Base-by-base conservation (phyloP, 768 basidiomycete genomes). In the Sistotremastrum suecicum region DNA sequence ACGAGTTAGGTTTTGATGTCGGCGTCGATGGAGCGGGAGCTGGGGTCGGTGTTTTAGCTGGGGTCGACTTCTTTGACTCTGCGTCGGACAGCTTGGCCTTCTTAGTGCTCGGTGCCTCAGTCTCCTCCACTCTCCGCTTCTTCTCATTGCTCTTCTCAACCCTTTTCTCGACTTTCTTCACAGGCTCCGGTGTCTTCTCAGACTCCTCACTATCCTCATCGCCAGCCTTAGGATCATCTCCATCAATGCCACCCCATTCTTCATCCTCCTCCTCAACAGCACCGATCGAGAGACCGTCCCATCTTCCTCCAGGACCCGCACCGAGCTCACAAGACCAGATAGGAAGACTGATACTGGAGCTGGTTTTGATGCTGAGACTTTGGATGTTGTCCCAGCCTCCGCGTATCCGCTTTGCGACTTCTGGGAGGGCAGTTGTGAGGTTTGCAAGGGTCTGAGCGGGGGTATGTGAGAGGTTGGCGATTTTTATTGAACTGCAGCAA, bases 351-450 rank as follows among this genome's bases (percentile, higher is more conserved):
- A 79, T 69, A 44, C 84, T 87, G 7, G 75, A 75, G 52, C 78
- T 85, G 1, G 90, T 94, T 64, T 98, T 98, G 66, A 99, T 76
- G 52, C 87, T 74, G 12, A 99, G 61, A 47, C 76, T 80, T 56
- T 92, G 88, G 43, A 98, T 68, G 61, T 97, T 95, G 44, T 83
- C 80, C 91, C 92, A 98, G 30, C 76, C 79, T 41, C 76, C 83
- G 47, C 77, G 76, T 56, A 97, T 75, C 41, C 71, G 70, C 46
- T 75, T 64, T 33, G 78, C 71, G 44, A 95, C 65, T 7, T 71
- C 73, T 5, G 95, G 91, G 7, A 97, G 67, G 10, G 87, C 84
- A 7, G 70, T 68, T 55, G 78, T 66, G 42, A 97, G 67, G 63
- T 98, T 98, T 4, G 74, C 76, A 35, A 85, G 60, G 11, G 88